A percentile compares a stretch with the other conserved stretches of the same genome.
These are phyloP conservation scores for Fragilaria crotonensis DNA, from an alignment of 108 stramenopile species.

Conservation along the genomic window DNA sequence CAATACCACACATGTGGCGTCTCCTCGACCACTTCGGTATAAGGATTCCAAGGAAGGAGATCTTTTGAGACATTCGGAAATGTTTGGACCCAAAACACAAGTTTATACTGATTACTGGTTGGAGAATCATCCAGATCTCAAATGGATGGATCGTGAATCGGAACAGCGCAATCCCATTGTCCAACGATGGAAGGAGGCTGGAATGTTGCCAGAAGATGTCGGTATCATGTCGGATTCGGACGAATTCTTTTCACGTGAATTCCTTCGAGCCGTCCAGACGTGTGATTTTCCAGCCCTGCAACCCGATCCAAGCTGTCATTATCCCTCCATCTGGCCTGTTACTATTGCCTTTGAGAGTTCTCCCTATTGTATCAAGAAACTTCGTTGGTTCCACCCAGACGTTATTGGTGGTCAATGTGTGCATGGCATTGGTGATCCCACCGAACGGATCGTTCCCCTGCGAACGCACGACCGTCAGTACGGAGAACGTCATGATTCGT, in stretches of 20 bases:
- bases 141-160: conserved; percentile 16
- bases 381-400: conserved; percentile 45
- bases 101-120: not conserved
- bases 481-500: not conserved
- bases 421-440: not conserved
- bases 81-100: not conserved
- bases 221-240: conserved; percentile 45
- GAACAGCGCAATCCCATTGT: conserved; percentile 38
- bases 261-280: conserved; percentile 37
- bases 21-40: conserved; percentile 18
- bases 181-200: conserved; percentile 41
- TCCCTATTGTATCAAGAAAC: conserved; percentile 31
- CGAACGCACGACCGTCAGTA: not conserved
- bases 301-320: conserved; percentile 12
- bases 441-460: not conserved
- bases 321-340: conserved; percentile 16
- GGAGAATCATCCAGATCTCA: not conserved
- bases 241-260: conserved; percentile 50
- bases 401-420: conserved; percentile 44
- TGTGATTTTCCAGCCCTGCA: conserved; percentile 40
- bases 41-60: conserved; percentile 17
- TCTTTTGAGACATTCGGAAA: conserved; percentile 6
- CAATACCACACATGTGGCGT: conserved; percentile 37
- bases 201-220: conserved; percentile 47
- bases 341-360: conserved; percentile 33